A percentile compares a stretch with the other conserved stretches of the same genome.
phyloP scores from a whole-genome alignment of 2,329 filamentous ascomycete species.

The Trichoderma gracile region DNA sequence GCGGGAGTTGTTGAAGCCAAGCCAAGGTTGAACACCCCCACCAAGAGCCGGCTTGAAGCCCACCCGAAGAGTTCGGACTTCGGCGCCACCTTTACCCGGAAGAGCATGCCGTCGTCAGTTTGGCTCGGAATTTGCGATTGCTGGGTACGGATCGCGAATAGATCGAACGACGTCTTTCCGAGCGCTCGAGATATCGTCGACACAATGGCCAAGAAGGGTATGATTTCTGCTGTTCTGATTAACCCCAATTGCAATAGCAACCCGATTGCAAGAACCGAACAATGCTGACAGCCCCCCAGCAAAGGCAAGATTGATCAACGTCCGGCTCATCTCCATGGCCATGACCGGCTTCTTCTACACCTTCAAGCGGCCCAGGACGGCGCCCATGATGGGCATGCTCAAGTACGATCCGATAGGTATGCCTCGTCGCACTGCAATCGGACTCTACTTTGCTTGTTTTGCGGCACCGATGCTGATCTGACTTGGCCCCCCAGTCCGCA shows the following conservation, averaged over 20 bases:
- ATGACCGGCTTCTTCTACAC: constrained; percentile 98
- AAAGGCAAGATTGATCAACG: constrained; percentile 89
- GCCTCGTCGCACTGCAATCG: constrained; percentile 23
- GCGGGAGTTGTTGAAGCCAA: too few relatives aligned
- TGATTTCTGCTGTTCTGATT: too few relatives aligned
- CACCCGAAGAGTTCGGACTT: constrained; percentile 2
- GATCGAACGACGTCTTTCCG: constrained; percentile 16
- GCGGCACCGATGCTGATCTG: not conserved
- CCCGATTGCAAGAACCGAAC: not conserved
- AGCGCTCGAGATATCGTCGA: constrained; percentile 13
- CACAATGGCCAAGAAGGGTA: constrained; percentile 35
- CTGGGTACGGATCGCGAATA: constrained; percentile 19
- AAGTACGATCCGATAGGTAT: constrained; percentile 97
- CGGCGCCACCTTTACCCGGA: constrained; percentile 29
- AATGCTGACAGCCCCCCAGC: constrained; percentile 48
- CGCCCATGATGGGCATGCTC: constrained; percentile 89
- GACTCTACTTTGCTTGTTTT: not conserved
- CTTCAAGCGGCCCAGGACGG: constrained; percentile 75
- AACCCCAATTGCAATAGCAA: too few relatives aligned
- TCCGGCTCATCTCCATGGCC: constrained; percentile 96
- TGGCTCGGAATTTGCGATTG: constrained; percentile 24
- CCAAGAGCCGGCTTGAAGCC: not conserved
- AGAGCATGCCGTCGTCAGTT: not conserved
- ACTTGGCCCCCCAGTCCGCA: constrained; percentile 64
- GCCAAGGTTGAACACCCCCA: not conserved